phyloP scores from a whole-genome alignment of 805 yeast species.

The Myxozyma sirexii region DNA sequence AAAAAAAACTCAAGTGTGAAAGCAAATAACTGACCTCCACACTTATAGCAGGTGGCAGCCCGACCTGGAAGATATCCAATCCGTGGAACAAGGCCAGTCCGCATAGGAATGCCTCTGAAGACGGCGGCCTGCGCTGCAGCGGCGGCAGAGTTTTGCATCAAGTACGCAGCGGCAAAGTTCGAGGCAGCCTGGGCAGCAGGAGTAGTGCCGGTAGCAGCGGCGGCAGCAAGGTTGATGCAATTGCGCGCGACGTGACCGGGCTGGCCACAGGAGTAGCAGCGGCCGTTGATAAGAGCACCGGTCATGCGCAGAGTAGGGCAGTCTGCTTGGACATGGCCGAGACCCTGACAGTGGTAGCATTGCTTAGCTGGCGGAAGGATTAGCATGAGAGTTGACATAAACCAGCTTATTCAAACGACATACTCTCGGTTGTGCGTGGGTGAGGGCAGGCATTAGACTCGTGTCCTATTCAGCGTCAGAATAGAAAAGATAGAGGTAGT shows the following conservation, averaged over 20 bases:
- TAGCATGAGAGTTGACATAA: too few species aligned
- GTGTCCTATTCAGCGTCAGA: conserved; percentile 51
- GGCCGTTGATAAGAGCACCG: conserved; percentile 53
- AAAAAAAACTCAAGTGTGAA: background rate
- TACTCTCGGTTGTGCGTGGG: conserved; percentile 78
- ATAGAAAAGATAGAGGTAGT: background rate
- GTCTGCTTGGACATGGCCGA: conserved; percentile 84
- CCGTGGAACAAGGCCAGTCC: conserved; percentile 30
- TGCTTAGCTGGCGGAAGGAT: conserved; percentile 27
- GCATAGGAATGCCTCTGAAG: conserved; percentile 34
- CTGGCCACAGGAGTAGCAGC: conserved; percentile 79
- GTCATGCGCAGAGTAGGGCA: conserved; percentile 63
- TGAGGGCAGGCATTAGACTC: conserved; percentile 84
- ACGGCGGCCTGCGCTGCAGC: conserved; percentile 34
- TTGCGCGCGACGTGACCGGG: conserved; percentile 82
- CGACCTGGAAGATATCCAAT: conserved; percentile 21
- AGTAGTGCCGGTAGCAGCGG: conserved; percentile 31
- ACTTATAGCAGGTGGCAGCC: conserved; percentile 72
- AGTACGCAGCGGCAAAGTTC: conserved; percentile 38
- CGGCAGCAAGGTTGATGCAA: conserved; percentile 49
- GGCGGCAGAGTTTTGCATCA: conserved; percentile 32
- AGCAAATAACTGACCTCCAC: conserved; percentile 51
- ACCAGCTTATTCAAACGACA: conserved; percentile 37
- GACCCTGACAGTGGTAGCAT: conserved; percentile 77
- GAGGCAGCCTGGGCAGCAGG: conserved; percentile 30